Percentiles rank a stretch among this genome's conserved stretches.
phyloP scores from a whole-genome alignment of 2,329 filamentous ascomycete genomes.

The Herpotrichia juniperi region DNA sequence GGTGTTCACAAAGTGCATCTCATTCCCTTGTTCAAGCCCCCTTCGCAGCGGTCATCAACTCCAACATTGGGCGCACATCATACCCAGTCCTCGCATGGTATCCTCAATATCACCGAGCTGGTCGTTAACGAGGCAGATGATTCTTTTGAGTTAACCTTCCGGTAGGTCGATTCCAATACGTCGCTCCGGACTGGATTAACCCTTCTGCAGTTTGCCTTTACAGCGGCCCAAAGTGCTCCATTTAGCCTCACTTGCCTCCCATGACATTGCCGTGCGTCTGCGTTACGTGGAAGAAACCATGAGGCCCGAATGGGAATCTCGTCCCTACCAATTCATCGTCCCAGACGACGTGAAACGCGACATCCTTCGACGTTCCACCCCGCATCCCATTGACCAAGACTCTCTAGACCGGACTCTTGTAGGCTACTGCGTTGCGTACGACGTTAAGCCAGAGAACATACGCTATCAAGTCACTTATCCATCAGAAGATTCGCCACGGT shows the following conservation, averaged over 20 bases:
- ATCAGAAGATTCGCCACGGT: constrained; percentile 69
- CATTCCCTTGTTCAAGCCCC: constrained; percentile 66
- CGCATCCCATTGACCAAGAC: constrained; percentile 64
- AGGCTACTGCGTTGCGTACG: constrained; percentile 73
- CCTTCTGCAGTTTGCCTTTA: constrained; percentile 55
- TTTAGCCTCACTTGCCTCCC: constrained; percentile 67
- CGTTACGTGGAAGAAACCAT: constrained; percentile 67
- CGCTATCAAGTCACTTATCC: constrained; percentile 47
- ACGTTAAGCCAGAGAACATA: constrained; percentile 70
- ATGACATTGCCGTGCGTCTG: constrained; percentile 68
- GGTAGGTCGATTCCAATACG: constrained; percentile 41
- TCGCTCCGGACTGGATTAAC: constrained; percentile 13
- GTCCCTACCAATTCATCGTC: constrained; percentile 67
- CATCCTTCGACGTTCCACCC: constrained; percentile 38
- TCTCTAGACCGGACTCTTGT: constrained; percentile 70
- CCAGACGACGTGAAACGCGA: constrained; percentile 54
- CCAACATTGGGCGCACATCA: constrained; percentile 60
- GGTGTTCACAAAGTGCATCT: constrained; percentile 73
- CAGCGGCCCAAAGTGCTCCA: constrained; percentile 62
- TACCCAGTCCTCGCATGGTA: constrained; percentile 63
- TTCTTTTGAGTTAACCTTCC: constrained; percentile 69
- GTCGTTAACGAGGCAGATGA: constrained; percentile 68
- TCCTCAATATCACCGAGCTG: constrained; percentile 66
- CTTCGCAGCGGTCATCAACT: constrained; percentile 59
- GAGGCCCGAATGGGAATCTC: constrained; percentile 69